Percentiles rank a stretch among this genome's conserved stretches.
These are phyloP conservation scores for Aurantiochytrium sp. DNA, from an alignment of 108 stramenopile species.

Conservation along the genomic window DNA sequence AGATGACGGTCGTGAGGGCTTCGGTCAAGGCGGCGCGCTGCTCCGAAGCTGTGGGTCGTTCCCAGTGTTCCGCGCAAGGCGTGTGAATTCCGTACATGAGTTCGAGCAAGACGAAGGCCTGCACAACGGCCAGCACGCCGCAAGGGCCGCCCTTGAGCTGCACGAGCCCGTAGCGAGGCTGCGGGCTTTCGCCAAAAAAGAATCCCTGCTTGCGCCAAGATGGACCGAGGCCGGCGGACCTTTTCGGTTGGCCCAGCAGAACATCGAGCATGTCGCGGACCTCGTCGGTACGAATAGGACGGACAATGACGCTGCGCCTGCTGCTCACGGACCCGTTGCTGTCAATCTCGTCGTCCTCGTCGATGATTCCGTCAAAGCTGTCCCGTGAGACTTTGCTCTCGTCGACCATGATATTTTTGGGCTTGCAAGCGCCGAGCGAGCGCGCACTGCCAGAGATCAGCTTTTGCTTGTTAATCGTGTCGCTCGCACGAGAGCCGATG, in stretches of 20 bases:
- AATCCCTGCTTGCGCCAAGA: conserved; percentile 37
- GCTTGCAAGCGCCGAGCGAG: no score
- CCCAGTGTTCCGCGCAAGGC: conserved; percentile 2
- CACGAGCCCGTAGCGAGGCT: conserved; percentile 37
- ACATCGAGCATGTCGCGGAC: conserved; percentile 13
- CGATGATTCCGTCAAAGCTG: no score
- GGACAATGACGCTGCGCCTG: conserved; percentile 5
- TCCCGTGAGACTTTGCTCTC: no score
- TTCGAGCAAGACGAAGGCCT: conserved; percentile 28
- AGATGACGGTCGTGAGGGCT: conserved; percentile 18
- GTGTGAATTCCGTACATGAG: conserved; percentile 20
- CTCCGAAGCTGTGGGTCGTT: neutral
- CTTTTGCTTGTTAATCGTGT: no score
- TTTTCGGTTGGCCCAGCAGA: conserved; percentile 1
- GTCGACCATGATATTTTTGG: no score
- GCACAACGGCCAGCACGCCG: conserved; percentile 43
- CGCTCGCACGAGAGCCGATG: no score
- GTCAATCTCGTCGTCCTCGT: neutral
- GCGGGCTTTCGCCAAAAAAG: conserved; percentile 19
- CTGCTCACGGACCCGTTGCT: neutral
- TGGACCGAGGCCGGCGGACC: conserved; percentile 11
- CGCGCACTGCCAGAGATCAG: no score
- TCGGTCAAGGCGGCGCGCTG: conserved; percentile 14
- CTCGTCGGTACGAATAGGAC: conserved; percentile 26
- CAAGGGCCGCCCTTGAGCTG: conserved; percentile 50